Evolutionary conservation across 495 filamentous ascomycete species (phyloP), one percentile per base, ranked within the genome.

Genomic region (Cladorrhinum samala): DNA sequence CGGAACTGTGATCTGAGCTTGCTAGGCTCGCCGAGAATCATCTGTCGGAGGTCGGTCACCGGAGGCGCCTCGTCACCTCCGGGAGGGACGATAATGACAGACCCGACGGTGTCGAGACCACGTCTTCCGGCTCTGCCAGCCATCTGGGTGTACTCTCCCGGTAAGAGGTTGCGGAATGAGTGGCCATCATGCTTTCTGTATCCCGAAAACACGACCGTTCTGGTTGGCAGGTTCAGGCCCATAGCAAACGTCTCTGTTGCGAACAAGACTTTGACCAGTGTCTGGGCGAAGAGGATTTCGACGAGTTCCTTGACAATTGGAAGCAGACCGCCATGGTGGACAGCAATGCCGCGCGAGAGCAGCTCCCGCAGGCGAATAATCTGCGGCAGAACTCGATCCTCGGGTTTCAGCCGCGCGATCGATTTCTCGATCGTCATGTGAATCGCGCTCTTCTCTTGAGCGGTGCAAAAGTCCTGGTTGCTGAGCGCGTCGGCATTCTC

Each of bases 131-230:
- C 93, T 73, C 93, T 80, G 18, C 93, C 93, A 25, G 93, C 91
- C 93, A 98, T 98, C 58, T 98, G 93, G 11, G 94, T 98, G 66
- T 97, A 97, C 67, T 98, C 93, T 7, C 93, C 94, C 1, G 93
- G 92, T 2, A 92, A 75, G 2, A 98, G 78, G 67, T 96, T 91
- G 58, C 93, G 80, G 76, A 97, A 97, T 9, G 75, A 71, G 61
- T 91, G 87, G 33, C 91, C 93, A 64, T 97, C 93, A 56, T 95
- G 91, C 63, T 98, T 98, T 46, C 94, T 82, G 69, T 89, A 96
- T 13, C 94, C 94, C 39, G 93, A 97, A 65, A 98, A 98, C 9
- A 96, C 92, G 2, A 98, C 93, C 1, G 93, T 98, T 57, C 93
- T 81, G 7, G 93, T 98, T 13, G 93, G 93, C 50, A 98, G 72